Base-by-base conservation (phyloP, 768 basidiomycete genomes). In the Phaffia tasmanica region DNA sequence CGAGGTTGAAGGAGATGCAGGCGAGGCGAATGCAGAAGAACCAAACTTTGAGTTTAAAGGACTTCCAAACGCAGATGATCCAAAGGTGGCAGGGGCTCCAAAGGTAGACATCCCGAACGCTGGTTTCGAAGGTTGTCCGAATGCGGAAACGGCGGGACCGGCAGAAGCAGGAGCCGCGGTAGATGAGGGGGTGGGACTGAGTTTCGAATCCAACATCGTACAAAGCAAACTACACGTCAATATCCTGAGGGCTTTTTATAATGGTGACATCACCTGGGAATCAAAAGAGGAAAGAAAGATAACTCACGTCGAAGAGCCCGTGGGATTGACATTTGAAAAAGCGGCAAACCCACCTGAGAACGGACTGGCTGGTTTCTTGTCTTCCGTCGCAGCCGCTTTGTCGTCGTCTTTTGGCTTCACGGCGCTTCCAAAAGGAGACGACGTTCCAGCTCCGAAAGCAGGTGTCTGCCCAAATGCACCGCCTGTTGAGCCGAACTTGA, bases 271-370 rank as follows among this genome's bases (percentile, higher is more conserved):
- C n/a, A n/a, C n/a, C n/a, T n/a, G n/a, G n/a, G n/a, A n/a, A n/a
- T n/a, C 4, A 42, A 42, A 4, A 11, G 11, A 42, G 35, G 35
- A 42, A 4, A 11, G 35, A 5, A 42, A 42, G n/a, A n/a, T n/a
- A 42, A 42, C 35, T 42, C 35, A 42, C 35, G 35, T 42, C 11
- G 35, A 5, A 42, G 35, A 42, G 35, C 35, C 35, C 6, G 63
- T 23, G 3, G 53, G 5, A 1, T 27, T 25, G 6, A 55, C n/a
- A n/a, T 58, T 59, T n/a, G 64, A 65, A 50, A 65, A 65, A 3
- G 64, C 64, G 23, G 56, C 64, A 30, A 58, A 64, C 5, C 63
- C 64, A n/a, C 64, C 64, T 9, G 64, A 65, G 57, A 65, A 65
- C 32, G 64, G 57, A 49, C 56, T 54, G 50, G 61, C 61, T 42